Base-by-base conservation (phyloP, 1,284 basidiomycete species). In the Trichosporon asahii region DNA sequence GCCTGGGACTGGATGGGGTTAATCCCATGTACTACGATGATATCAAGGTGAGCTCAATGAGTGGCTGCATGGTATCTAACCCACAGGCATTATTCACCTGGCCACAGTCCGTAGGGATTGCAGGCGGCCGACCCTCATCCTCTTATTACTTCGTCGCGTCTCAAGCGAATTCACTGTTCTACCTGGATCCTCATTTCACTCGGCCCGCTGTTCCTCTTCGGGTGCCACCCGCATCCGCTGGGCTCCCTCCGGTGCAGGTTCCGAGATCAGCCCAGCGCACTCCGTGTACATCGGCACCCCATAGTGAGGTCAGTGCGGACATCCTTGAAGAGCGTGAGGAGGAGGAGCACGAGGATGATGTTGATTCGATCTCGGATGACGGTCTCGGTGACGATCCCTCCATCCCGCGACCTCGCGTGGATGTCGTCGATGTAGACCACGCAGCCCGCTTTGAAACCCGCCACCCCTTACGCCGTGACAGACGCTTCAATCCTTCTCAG, bases 101-200 rank as follows among this genome's bases (percentile, higher is more conserved):
- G 82, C 95, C 95, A 0, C 96, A 98, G 84, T 94, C 91, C 2
- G 92, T 98, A 49, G 96, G 96, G 60, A 98, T 98, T 71, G 94
- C 95, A 0, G 96, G 96, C 61, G 96, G 96, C 2, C 88, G 95
- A 31, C 96, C 96, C 0, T 92, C 92, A 25, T 96, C 94, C 0
- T 98, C 94, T 0, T 98, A 98, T 82, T 99, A 98, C 84, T 99
- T 99, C 81, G 92, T 98, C 66, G 96, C 94, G 14, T 88, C 90
- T 0, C 96, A 98, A 80, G 91, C 90, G 2, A 91, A 94, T 75
- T 91, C 89, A 66, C 86, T 97, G 3, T 96, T 98, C 83, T 99
- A 98, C 80, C 91, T 98, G 65, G 96, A 99, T 82, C 96, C 96
- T 0, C 96, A 98, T 80, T 90, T 96, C 77, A 88, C 94, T 0